These are phyloP conservation scores for Scalesia atractyloides DNA, from an alignment of 129 eudicot species.

Conservation along the genomic window DNA sequence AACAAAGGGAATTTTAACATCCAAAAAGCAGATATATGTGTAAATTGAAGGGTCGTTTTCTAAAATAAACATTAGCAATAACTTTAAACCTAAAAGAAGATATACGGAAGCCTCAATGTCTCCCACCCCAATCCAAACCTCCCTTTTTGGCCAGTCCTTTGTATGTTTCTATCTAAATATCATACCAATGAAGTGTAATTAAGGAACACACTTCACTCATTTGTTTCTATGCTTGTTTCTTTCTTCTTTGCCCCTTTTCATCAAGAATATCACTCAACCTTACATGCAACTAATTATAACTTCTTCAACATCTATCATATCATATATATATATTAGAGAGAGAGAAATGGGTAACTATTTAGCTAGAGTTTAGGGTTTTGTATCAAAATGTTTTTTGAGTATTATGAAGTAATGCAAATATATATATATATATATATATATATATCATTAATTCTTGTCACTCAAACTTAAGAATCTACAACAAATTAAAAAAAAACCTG, in stretches of 20 bases:
- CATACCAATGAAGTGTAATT: constrained; percentile 10
- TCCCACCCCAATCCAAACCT: constrained; percentile 20
- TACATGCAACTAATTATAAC: not conserved
- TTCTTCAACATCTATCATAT: not conserved
- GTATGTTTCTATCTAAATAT: constrained; percentile 14
- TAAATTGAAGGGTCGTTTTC: constrained; percentile 37
- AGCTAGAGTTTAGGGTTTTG: not conserved
- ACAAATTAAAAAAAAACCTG: too few relatives aligned
- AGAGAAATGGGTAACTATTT: not conserved
- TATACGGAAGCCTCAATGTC: constrained; percentile 25
- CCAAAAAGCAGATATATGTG: constrained; percentile 19
- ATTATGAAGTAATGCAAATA: not conserved
- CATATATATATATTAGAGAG: not conserved
- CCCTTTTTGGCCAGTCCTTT: constrained; percentile 29
- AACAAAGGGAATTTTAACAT: constrained; percentile 36
- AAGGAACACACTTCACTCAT: constrained; percentile 19
- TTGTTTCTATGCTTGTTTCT: constrained; percentile 25
- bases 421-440: too few relatives aligned
- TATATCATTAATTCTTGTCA: too few relatives aligned
- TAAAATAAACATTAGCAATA: constrained; percentile 34
- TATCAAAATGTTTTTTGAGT: constrained; percentile 7
- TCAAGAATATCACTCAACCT: constrained; percentile 6
- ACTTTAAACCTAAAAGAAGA: constrained; percentile 36
- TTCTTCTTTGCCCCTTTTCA: constrained; percentile 20
- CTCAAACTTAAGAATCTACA: too few relatives aligned